phyloP scores from a whole-genome alignment of 164 flowering plant species.

The Berberis vulgaris region DNA sequence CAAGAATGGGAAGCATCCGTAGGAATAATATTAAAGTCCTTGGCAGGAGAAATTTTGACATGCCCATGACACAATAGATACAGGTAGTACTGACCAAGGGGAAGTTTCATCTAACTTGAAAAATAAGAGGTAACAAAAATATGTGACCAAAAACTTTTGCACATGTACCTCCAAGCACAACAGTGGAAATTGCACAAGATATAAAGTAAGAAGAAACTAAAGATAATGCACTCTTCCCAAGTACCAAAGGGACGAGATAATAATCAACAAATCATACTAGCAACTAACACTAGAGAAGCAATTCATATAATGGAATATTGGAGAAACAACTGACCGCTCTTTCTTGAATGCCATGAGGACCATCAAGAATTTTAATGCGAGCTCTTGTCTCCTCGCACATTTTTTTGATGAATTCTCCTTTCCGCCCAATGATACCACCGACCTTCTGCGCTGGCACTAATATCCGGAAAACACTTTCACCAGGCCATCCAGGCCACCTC shows the following conservation, averaged over 20 bases:
- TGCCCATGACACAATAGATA: neutral
- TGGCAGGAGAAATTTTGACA: neutral
- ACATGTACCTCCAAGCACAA: neutral
- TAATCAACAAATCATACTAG: too few relatives aligned
- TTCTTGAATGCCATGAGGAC: constrained; percentile 82
- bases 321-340: constrained; percentile 72
- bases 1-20: neutral
- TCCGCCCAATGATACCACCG: constrained; percentile 93
- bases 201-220: neutral
- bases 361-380: constrained; percentile 91
- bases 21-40: too few relatives aligned
- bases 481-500: constrained; percentile 99
- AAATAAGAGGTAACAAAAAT: too few relatives aligned
- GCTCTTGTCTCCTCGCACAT: constrained; percentile 92
- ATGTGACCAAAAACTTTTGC: neutral
- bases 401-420: constrained; percentile 87
- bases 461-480: constrained; percentile 84
- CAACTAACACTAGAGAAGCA: neutral
- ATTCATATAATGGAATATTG: neutral
- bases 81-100: neutral
- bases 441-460: constrained; percentile 92
- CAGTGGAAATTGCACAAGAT: neutral
- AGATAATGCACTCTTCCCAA: neutral
- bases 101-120: too few relatives aligned
- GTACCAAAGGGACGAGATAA: too few relatives aligned